Evolutionary conservation across 1,284 basidiomycete genomes (phyloP).

Genomic region (Ceratobasidium sp.): DNA sequence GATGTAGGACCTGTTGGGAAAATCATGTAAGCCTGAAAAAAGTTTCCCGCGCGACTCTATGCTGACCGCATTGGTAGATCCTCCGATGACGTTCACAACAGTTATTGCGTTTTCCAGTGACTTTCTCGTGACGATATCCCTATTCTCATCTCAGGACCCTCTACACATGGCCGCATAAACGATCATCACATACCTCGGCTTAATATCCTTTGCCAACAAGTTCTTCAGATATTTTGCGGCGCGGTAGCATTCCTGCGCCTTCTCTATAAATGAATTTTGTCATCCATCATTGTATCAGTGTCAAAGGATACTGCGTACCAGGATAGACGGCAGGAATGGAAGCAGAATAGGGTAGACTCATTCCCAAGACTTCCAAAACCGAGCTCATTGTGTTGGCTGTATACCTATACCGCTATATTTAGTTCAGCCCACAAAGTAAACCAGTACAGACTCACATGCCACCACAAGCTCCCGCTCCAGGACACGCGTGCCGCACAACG

Average conservation of each 20-base stretch:
- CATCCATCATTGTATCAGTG: not conserved
- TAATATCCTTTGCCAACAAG: conserved; percentile 87
- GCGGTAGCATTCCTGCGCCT: conserved; percentile 85
- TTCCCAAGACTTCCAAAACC: conserved; percentile 90
- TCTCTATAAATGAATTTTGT: conserved; percentile 64
- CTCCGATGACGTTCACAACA: conserved; percentile 88
- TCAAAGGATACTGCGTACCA: conserved; percentile 59
- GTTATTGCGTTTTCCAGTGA: conserved; percentile 95
- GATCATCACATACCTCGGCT: conserved; percentile 71
- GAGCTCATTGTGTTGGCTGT: conserved; percentile 98
- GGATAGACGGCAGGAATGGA: conserved; percentile 85
- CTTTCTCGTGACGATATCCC: conserved; percentile 90
- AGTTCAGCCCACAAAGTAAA: conserved; percentile 49
- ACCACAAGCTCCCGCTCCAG: conserved; percentile 95
- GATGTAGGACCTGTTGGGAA: conserved; percentile 90
- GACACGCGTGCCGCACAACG: conserved; percentile 91
- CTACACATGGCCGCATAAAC: not conserved
- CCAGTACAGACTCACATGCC: too few species aligned
- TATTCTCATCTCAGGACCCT: conserved; percentile 51
- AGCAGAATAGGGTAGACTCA: conserved; percentile 94
- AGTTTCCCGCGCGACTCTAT: too few species aligned
- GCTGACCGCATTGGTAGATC: conserved; percentile 93
- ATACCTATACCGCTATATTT: conserved; percentile 75
- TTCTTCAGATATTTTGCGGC: conserved; percentile 86
- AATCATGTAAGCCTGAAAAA: too few species aligned